These are phyloP conservation scores for Cochliopodium minus DNA, from an alignment of 208 protist genomes.

Conservation along the genomic window DNA sequence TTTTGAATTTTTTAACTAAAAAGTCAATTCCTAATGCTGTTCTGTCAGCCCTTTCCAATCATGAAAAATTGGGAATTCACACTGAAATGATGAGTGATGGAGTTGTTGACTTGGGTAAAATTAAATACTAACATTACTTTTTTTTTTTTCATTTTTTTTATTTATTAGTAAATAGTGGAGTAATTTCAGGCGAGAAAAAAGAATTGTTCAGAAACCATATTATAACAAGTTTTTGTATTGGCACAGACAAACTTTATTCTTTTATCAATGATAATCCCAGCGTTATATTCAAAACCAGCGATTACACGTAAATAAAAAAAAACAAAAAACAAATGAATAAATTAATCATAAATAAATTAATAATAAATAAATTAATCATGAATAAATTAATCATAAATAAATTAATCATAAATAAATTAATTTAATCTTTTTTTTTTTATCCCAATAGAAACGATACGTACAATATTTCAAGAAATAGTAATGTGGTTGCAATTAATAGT, in stretches of 20 bases:
- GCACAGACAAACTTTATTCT: slow-evolving; percentile 28
- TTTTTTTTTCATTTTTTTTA: slow-evolving; percentile 19
- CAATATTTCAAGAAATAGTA: slow-evolving; percentile 28
- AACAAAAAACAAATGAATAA: too few relatives aligned
- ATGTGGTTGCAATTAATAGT: slow-evolving; percentile 29
- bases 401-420: neutral
- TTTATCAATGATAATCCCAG: slow-evolving; percentile 35
- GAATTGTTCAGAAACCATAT: slow-evolving; percentile 17
- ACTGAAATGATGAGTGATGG: slow-evolving; percentile 40
- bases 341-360: neutral
- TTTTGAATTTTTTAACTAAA: too few relatives aligned
- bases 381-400: neutral
- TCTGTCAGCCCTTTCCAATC: slow-evolving; percentile 12
- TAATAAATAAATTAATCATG: slow-evolving; percentile 5
- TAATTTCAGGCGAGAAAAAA: slow-evolving; percentile 22
- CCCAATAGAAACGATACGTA: slow-evolving; percentile 16
- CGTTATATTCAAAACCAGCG: slow-evolving; percentile 17
- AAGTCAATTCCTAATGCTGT: slow-evolving; percentile 37
- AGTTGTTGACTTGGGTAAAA: slow-evolving; percentile 1
- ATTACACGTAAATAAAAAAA: neutral
- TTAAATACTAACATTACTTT: too few relatives aligned
- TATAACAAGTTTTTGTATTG: slow-evolving; percentile 20
- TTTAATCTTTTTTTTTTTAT: slow-evolving; percentile 1
- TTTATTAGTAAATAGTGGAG: slow-evolving; percentile 28
- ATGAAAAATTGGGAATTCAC: slow-evolving; percentile 35